Evolutionary conservation across 768 basidiomycete genomes (phyloP), one percentile per base, ranked within the genome.

Genomic region (Peribolospora kevripleyi): DNA sequence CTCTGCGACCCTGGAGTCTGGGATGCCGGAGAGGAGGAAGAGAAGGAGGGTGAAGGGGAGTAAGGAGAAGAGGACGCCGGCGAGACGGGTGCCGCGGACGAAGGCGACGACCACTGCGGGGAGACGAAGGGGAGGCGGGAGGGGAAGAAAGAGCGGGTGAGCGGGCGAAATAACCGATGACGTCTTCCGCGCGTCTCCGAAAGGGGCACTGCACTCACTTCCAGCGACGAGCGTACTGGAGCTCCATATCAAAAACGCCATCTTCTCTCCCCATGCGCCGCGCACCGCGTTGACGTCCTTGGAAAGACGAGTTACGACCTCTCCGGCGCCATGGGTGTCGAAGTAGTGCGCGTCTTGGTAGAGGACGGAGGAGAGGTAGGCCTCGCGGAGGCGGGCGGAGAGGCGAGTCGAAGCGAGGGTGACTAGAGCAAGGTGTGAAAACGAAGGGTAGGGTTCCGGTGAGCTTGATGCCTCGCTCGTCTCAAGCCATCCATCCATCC

Each of bases 21-120:
- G 25, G 25, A 25, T 25, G 25, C 25, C 25, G 25, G 25, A 25
- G 25, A 25, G 25, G 25, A 25, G 25, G 25, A 25, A 25, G 25
- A 25, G 25, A 25, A 25, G 25, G 25, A 25, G 25, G 25, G 25
- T 25, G 25, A 25, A 25, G 25, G 25, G 25, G 25, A 25, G 25
- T 25, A 25, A 25, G 25, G 25, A 25, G 25, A 25, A 25, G 25
- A 25, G 25, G 25, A 25, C 25, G 25, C 25, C 25, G 25, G 25
- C 25, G 25, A 25, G 25, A 25, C 53, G 42, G 3, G 54, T 46
- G 39, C 58, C 55, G 42, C 53, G 51, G 2, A 42, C 9, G 13
- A 58, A 51, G n/a, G 46, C 48, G 49, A 49, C 3, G 7, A 58
- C 25, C 59, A 60, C 58, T 56, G 48, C 13, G 14, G 25, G 3